Evolutionary conservation across 805 yeast genomes (phyloP), one percentile per base, ranked within the genome.

Genomic region (Sugiyamaella valdiviana): DNA sequence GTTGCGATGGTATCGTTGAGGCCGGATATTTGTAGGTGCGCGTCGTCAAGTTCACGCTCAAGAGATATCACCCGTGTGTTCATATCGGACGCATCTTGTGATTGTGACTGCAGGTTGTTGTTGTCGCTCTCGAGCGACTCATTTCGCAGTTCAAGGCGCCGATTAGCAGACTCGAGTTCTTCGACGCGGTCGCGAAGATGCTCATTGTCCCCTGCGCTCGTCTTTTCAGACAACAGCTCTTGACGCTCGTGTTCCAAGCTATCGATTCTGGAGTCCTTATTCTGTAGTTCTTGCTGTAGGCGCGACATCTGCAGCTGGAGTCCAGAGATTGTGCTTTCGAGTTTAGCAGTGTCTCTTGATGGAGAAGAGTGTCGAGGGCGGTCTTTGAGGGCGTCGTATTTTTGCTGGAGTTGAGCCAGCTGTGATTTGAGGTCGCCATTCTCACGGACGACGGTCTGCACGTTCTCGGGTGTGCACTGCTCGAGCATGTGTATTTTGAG

Each of bases 351-450:
- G 14, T 26, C 32, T 6, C 7, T 26, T 12, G 32, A 3, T 10
- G 32, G 32, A 12, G 32, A 26, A n/a, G 32, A 5, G 9, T 12
- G 32, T n/a, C 32, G 32, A 12, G 32, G 32, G 10, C 32, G 32
- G 32, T 6, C 55, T 26, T 26, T 26, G 5, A 26, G 32, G 10
- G 32, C 17, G 15, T 32, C 44, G 38, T 19, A 47, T 10, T 20
- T 17, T 15, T 26, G 15, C 24, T 44, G 21, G 19, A 44, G 32
- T 19, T 40, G 40, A 6, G 26, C 48, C 9, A 41, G 19, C 16
- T 41, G 23, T 15, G 24, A 32, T 15, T 69, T 62, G 41, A 76
- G 51, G n/a, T 62, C 61, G 46, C 69, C 70, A 29, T 71, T 55
- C 50, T 73, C 76, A 17, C 43, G 42, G 6, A 54, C 50, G 44